phyloP scores from a whole-genome alignment of 2,329 filamentous ascomycete species.

The Metarhizium brunneum region DNA sequence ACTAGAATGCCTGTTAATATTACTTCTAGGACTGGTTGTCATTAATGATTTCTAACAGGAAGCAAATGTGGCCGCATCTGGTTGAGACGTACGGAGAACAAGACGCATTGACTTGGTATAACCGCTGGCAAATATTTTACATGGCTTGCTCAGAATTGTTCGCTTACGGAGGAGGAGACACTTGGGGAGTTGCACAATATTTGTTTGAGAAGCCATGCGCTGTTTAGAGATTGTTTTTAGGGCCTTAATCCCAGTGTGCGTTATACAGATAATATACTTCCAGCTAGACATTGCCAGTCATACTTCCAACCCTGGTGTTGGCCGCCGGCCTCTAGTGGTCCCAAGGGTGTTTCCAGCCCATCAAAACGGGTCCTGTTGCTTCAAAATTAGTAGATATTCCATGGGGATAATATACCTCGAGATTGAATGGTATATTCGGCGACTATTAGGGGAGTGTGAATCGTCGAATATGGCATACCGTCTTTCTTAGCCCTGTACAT shows the following conservation, averaged over 20 bases:
- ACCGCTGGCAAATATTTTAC: conserved; percentile 65
- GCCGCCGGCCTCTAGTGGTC: conserved; percentile 57
- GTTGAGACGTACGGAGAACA: conserved; percentile 56
- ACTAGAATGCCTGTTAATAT: background rate
- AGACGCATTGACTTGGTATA: conserved; percentile 52
- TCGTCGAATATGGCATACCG: conserved; percentile 38
- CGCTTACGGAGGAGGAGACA: conserved; percentile 54
- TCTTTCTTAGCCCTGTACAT: conserved; percentile 98
- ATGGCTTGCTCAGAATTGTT: conserved; percentile 64
- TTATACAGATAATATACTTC: background rate
- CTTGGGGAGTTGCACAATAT: conserved; percentile 59
- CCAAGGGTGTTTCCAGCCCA: conserved; percentile 96
- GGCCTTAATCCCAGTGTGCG: background rate
- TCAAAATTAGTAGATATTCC: background rate
- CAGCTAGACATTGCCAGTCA: background rate
- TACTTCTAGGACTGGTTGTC: conserved; percentile 46
- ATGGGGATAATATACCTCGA: background rate
- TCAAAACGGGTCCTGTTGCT: conserved; percentile 54
- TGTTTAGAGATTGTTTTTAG: conserved; percentile 3
- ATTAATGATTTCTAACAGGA: conserved; percentile 49
- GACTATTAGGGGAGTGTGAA: background rate
- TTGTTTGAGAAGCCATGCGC: conserved; percentile 50
- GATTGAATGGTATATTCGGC: background rate
- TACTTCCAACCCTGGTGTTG: conserved; percentile 5
- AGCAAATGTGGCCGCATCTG: conserved; percentile 53